A percentile compares a stretch with the other conserved stretches of the same genome.
Conservation (phyloP, 1,284 basidiomycete species). For the Thelephora terrestris region DNA sequence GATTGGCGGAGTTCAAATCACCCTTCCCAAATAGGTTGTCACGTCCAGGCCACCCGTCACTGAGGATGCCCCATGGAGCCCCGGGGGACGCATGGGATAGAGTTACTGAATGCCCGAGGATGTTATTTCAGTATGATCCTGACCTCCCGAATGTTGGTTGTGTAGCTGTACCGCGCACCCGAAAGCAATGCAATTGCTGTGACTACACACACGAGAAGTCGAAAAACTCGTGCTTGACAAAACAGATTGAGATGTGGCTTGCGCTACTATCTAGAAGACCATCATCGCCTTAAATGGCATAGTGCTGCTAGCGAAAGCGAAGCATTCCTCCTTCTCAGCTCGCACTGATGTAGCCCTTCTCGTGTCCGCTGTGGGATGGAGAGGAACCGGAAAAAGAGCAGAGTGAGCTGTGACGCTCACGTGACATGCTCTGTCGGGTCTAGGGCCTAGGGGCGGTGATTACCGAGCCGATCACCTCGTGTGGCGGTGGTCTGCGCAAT, state of each 20-base stretch:
- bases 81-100: too few relatives aligned
- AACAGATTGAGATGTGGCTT: conserved; percentile 32
- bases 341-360: conserved; percentile 24
- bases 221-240: neutral
- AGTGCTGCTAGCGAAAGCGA: conserved; percentile 40
- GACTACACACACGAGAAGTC: neutral
- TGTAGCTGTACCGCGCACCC: too few relatives aligned
- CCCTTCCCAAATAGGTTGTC: too few relatives aligned
- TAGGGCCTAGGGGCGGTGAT: conserved; percentile 3
- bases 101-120: too few relatives aligned
- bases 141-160: too few relatives aligned
- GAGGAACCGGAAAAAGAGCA: conserved; percentile 10
- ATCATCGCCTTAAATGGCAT: conserved; percentile 34
- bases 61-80: too few relatives aligned
- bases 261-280: conserved; percentile 54
- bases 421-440: conserved; percentile 1
- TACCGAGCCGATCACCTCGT: neutral
- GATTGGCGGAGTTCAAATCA: too few relatives aligned
- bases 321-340: conserved; percentile 25
- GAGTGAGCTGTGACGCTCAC: conserved; percentile 24
- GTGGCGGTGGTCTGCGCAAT: neutral
- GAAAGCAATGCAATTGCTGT: too few relatives aligned
- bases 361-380: neutral
- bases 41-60: too few relatives aligned
- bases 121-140: too few relatives aligned